Conservation (phyloP, 176 grass and related monocot genomes). For the Aegilops speltoides region DNA sequence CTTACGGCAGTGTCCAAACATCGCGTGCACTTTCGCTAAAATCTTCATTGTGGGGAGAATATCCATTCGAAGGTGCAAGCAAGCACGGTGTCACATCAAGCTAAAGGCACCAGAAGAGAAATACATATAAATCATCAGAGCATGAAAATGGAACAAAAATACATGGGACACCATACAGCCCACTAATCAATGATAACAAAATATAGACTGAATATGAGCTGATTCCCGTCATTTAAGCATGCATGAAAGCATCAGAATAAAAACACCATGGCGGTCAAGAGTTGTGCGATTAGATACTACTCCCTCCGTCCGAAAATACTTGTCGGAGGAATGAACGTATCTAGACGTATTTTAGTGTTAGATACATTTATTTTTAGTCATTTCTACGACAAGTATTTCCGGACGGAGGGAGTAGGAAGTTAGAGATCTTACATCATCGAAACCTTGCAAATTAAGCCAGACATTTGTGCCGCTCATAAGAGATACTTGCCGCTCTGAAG, state of each 20-base stretch:
- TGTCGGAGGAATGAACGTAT: no score
- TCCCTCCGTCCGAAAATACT: no score
- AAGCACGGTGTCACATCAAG: slow-evolving; percentile 93
- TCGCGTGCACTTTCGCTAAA: slow-evolving; percentile 37
- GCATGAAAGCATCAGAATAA: background rate
- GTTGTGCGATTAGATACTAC: background rate
- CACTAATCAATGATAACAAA: slow-evolving; percentile 18
- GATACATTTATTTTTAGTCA: no score
- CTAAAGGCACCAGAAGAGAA: slow-evolving; percentile 46
- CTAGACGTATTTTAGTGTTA: no score
- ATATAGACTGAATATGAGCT: slow-evolving; percentile 13
- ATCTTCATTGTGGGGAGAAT: slow-evolving; percentile 41
- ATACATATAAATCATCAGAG: slow-evolving; percentile 3
- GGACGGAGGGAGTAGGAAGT: no score
- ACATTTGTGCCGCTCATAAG: slow-evolving; percentile 99
- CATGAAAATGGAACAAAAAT: slow-evolving; percentile 19
- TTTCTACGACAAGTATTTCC: no score
- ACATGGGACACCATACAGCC: background rate
- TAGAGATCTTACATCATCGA: slow-evolving; percentile 78
- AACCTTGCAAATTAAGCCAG: slow-evolving; percentile 93
- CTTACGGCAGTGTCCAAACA: slow-evolving; percentile 92
- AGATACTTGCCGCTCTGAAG: slow-evolving; percentile 95
- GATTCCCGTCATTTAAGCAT: background rate
- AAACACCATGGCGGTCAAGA: background rate
- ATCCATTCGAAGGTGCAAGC: slow-evolving; percentile 69